Base-by-base conservation (phyloP, 768 basidiomycete genomes). In the Naganishia randhawae region DNA sequence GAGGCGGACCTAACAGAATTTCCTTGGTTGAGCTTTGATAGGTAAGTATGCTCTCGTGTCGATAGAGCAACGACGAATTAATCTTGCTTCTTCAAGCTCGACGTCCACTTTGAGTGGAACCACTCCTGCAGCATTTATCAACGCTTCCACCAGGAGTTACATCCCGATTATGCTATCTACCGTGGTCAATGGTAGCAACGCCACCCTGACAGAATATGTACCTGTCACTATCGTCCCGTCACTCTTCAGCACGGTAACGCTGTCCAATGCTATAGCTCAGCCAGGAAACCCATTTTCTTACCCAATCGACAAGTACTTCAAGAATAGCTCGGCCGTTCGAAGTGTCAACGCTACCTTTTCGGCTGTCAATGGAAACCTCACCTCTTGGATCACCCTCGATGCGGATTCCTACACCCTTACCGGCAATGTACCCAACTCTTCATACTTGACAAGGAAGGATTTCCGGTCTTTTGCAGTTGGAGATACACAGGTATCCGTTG, bases 171-270 rank as follows among this genome's bases (percentile, higher is more conserved):
- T 80, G 25, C 84, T 89, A 1, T 77, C 82, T 19, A 87, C 88
- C 54, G 71, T 42, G 77, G 87, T 89, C 73, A 88, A 92, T 77
- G 84, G 85, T 0, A 72, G 90, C 68, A 79, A 82, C 22, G 61
- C 68, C 27, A 53, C 50, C 7, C 51, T 78, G 32, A 72, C 71
- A 13, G 73, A 73, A 9, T 76, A 73, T 61, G 31, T 94, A 37
- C 82, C 85, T 1, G 74, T 97, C 70, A 85, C 85, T 31, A 77
- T 90, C 25, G 85, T 88, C 10, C 84, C 88, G 3, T 89, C 91
- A 3, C 89, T 85, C 77, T 95, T 96, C 81, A 81, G 84, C 13
- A 70, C 81, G 25, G 81, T 85, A 25, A 79, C 81, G 35, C 80
- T 91, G 50, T 85, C 88, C 19, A 82, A 86, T 25, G 80, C 88